phyloP scores from a whole-genome alignment of 2,329 filamentous ascomycete species.

The Didymosphaeria variabile region DNA sequence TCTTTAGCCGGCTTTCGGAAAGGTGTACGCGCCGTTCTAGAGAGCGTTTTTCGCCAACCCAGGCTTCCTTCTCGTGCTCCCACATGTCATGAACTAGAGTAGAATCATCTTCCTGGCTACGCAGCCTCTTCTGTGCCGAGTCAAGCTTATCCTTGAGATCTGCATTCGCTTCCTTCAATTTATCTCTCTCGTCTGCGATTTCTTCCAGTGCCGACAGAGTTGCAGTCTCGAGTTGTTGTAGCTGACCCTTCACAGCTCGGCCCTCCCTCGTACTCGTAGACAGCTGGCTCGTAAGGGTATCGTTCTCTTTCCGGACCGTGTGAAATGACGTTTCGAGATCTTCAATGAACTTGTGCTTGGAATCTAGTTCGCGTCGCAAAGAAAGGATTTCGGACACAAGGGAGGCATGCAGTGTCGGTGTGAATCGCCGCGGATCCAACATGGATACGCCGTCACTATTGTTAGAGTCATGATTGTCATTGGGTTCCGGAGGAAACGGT shows the following conservation, averaged over 20 bases:
- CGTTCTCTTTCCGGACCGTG: conserved; percentile 75
- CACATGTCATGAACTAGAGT: conserved; percentile 80
- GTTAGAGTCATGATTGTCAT: conserved; percentile 58
- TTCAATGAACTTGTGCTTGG: conserved; percentile 87
- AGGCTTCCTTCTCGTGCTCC: conserved; percentile 83
- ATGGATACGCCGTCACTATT: conserved; percentile 79
- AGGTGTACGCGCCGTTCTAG: conserved; percentile 87
- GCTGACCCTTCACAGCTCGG: conserved; percentile 82
- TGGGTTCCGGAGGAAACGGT: conserved; percentile 62
- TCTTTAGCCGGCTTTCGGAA: conserved; percentile 85
- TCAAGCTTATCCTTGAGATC: conserved; percentile 84
- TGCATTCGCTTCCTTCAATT: conserved; percentile 74
- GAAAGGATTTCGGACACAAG: conserved; percentile 93
- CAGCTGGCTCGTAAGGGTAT: conserved; percentile 70
- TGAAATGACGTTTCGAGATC: conserved; percentile 80
- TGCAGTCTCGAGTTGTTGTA: conserved; percentile 86
- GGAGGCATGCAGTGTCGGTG: conserved; percentile 92
- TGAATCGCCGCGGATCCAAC: conserved; percentile 90
- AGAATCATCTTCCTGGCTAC: conserved; percentile 83
- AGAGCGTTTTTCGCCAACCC: conserved; percentile 83
- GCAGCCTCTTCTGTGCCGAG: conserved; percentile 76
- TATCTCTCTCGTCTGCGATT: conserved; percentile 84
- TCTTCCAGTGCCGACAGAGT: conserved; percentile 86
- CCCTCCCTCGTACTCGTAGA: conserved; percentile 76
- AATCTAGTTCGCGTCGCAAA: conserved; percentile 87